phyloP scores from a whole-genome alignment of 139 green algal species.

The Micractinium sp. region DNA sequence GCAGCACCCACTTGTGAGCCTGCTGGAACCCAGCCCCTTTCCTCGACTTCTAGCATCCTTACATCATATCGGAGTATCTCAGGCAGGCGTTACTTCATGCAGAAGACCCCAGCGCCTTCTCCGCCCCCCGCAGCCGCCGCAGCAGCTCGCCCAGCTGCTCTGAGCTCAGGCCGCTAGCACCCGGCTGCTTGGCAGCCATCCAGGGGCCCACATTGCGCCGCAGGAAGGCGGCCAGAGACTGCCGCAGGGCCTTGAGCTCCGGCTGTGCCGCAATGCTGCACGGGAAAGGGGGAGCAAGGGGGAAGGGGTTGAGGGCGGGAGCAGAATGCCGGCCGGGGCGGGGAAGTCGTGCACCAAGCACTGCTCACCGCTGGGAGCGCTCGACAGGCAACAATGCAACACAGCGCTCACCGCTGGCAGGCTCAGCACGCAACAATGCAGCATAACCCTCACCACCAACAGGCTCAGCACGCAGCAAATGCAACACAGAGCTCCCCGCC shows the following conservation, averaged over 20 bases:
- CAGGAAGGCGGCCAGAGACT: slow-evolving; percentile 51
- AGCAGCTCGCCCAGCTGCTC: slow-evolving; percentile 48
- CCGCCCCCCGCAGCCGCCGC: slow-evolving; percentile 33
- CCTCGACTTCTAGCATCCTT: too few species aligned
- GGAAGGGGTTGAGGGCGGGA: too few species aligned
- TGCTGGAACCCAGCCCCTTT: too few species aligned
- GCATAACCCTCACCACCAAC: too few species aligned
- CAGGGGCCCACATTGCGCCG: slow-evolving; percentile 62
- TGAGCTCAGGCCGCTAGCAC: not conserved
- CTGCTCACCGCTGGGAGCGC: not conserved
- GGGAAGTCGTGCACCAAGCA: too few species aligned
- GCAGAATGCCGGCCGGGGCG: not conserved
- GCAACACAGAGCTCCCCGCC: too few species aligned
- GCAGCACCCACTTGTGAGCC: too few species aligned
- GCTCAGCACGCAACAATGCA: not conserved
- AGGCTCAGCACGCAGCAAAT: not conserved
- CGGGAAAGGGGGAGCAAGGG: too few species aligned
- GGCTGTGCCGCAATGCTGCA: not conserved
- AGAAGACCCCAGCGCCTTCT: slow-evolving; percentile 40
- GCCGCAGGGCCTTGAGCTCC: slow-evolving; percentile 20
- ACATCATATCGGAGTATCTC: too few species aligned
- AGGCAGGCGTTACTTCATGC: not conserved
- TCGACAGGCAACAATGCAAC: not conserved
- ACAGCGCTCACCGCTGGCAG: not conserved
- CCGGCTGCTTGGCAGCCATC: slow-evolving; percentile 48